Conservation (phyloP, 129 eudicot species). For the Helichrysum umbraculigerum region DNA sequence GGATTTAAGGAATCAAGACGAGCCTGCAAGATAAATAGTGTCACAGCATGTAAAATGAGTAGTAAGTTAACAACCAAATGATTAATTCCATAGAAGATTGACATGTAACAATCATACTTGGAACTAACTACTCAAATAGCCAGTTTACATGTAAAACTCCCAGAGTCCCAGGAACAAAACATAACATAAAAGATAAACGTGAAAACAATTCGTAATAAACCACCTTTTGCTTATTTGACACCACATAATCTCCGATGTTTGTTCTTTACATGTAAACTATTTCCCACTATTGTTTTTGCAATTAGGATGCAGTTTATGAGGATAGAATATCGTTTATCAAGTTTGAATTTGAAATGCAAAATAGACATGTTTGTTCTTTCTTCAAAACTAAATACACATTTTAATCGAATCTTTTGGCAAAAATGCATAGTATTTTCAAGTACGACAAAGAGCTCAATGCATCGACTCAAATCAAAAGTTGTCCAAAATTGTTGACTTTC, state of each 20-base stretch:
- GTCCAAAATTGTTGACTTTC: not conserved
- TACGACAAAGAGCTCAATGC: not conserved
- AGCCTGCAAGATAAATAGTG: slow-evolving; percentile 47
- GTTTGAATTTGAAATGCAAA: not conserved
- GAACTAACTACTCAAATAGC: not conserved
- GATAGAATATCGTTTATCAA: not conserved
- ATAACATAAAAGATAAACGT: not conserved
- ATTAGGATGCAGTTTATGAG: not conserved
- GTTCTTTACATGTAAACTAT: not conserved
- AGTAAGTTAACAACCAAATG: not conserved
- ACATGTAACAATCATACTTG: not conserved
- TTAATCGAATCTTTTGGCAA: not conserved
- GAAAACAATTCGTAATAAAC: not conserved
- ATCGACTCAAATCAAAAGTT: not conserved
- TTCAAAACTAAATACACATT: not conserved
- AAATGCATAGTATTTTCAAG: not conserved
- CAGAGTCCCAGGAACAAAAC: not conserved
- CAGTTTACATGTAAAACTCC: not conserved
- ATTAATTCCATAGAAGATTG: not conserved
- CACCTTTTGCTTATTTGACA: not conserved
- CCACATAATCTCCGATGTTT: not conserved
- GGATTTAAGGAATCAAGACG: slow-evolving; percentile 52
- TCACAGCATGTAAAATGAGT: slow-evolving; percentile 3
- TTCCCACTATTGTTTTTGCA: not conserved
- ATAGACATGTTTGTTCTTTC: not conserved